Evolutionary conservation across 2,329 filamentous ascomycete genomes (phyloP).

Genomic region (Verticillium nonalfalfae): DNA sequence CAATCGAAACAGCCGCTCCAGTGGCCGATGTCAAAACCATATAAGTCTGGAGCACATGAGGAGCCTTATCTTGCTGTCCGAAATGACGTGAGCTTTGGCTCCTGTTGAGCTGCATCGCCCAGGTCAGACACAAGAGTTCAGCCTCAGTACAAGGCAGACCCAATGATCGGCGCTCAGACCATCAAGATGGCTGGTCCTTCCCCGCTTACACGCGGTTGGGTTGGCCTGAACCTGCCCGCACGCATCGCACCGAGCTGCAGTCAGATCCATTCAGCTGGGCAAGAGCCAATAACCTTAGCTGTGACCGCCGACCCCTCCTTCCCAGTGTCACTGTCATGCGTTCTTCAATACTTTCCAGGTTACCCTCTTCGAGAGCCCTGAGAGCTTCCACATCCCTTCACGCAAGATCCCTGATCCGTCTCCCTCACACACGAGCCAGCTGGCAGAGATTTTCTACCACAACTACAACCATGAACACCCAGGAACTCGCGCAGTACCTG

Average conservation of each 20-base stretch:
- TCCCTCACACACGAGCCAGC: slow-evolving; percentile 3
- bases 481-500: slow-evolving; percentile 69
- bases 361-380: slow-evolving; percentile 17
- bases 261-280: slow-evolving; percentile 1
- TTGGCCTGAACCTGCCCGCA: background rate
- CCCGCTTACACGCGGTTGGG: background rate
- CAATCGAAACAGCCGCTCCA: too few species aligned
- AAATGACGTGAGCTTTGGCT: too few species aligned
- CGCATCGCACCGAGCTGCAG: background rate
- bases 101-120: too few species aligned
- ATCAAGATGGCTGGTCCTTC: background rate
- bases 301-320: background rate
- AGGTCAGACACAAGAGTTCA: too few species aligned
- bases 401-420: slow-evolving; percentile 1
- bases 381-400: background rate
- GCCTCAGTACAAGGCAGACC: background rate
- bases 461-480: slow-evolving; percentile 44
- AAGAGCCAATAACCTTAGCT: slow-evolving; percentile 1
- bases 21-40: too few species aligned
- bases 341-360: slow-evolving; percentile 24
- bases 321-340: background rate
- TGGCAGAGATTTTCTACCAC: slow-evolving; percentile 14
- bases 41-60: too few species aligned
- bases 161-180: background rate
- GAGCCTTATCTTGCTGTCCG: too few species aligned